Conservation (phyloP, 1,139 yeast genomes). For the Blastobotrys niveus region DNA sequence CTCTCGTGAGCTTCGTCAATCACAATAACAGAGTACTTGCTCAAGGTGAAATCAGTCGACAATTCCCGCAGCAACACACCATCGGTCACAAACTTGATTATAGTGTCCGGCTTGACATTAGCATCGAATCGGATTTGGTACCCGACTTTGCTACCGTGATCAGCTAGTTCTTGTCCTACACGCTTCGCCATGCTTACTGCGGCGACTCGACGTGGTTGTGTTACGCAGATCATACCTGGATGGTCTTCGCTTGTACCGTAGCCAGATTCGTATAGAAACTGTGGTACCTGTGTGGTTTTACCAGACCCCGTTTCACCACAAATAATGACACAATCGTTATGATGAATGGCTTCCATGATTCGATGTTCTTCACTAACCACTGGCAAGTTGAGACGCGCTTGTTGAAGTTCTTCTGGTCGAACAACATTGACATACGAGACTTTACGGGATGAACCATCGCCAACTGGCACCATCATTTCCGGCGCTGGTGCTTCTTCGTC, state of each 20-base stretch:
- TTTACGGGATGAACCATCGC: slow-evolving; percentile 46
- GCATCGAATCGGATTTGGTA: slow-evolving; percentile 91
- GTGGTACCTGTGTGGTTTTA: slow-evolving; percentile 96
- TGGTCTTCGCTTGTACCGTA: slow-evolving; percentile 61
- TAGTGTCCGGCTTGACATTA: slow-evolving; percentile 61
- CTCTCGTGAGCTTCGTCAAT: slow-evolving; percentile 99
- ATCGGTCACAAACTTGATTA: slow-evolving; percentile 95
- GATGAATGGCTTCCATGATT: slow-evolving; percentile 93
- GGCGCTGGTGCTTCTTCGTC: slow-evolving; percentile 35
- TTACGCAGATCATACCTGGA: slow-evolving; percentile 92
- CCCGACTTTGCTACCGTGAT: slow-evolving; percentile 71
- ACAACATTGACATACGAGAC: slow-evolving; percentile 64
- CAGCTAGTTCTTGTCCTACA: slow-evolving; percentile 77
- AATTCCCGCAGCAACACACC: slow-evolving; percentile 92
- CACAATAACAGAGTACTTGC: slow-evolving; percentile 76
- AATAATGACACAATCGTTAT: slow-evolving; percentile 82
- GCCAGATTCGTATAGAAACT: slow-evolving; percentile 84
- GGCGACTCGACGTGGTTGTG: slow-evolving; percentile 98
- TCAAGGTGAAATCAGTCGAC: slow-evolving; percentile 76
- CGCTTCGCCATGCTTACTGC: slow-evolving; percentile 97
- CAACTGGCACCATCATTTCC: slow-evolving; percentile 51
- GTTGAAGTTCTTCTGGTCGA: slow-evolving; percentile 61
- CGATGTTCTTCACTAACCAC: slow-evolving; percentile 87
- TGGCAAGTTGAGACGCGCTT: slow-evolving; percentile 66
- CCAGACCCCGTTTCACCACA: slow-evolving; percentile 99